phyloP scores from a whole-genome alignment of 257 asterid species.

The Osmanthus fragrans region DNA sequence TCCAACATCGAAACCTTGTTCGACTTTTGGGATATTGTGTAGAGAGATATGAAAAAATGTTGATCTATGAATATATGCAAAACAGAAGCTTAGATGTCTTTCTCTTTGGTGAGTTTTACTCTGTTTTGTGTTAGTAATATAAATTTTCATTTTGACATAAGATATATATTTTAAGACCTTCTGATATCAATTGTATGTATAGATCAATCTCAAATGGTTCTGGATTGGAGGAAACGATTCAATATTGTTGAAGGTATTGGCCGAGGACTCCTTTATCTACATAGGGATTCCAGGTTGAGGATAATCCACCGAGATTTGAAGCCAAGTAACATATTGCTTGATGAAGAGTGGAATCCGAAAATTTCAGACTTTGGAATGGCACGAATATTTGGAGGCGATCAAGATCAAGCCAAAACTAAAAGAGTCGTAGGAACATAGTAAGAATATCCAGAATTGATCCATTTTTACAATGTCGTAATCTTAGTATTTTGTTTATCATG shows the following conservation, averaged over 20 bases:
- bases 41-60: constrained; percentile 34
- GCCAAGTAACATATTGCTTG: constrained; percentile 37
- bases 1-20: constrained; percentile 51
- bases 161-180: neutral
- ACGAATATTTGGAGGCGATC: constrained; percentile 33
- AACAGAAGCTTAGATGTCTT: constrained; percentile 41
- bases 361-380: constrained; percentile 53
- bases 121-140: neutral
- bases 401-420: constrained; percentile 36
- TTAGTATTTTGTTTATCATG: neutral
- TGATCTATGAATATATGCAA: constrained; percentile 46
- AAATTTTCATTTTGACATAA: neutral
- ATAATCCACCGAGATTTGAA: constrained; percentile 38
- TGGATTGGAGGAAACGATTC: constrained; percentile 34
- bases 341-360: constrained; percentile 32
- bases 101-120: constrained; percentile 37
- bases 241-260: constrained; percentile 37
- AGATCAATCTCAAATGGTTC: constrained; percentile 22
- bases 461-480: neutral
- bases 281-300: constrained; percentile 36
- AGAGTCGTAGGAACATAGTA: constrained; percentile 53
- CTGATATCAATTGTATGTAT: neutral
- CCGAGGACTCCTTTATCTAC: constrained; percentile 46
- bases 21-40: constrained; percentile 47
- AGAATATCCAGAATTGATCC: constrained; percentile 15